These are phyloP conservation scores for Botrytis paeoniae DNA, from an alignment of 2,329 filamentous ascomycete species.

Conservation along the genomic window DNA sequence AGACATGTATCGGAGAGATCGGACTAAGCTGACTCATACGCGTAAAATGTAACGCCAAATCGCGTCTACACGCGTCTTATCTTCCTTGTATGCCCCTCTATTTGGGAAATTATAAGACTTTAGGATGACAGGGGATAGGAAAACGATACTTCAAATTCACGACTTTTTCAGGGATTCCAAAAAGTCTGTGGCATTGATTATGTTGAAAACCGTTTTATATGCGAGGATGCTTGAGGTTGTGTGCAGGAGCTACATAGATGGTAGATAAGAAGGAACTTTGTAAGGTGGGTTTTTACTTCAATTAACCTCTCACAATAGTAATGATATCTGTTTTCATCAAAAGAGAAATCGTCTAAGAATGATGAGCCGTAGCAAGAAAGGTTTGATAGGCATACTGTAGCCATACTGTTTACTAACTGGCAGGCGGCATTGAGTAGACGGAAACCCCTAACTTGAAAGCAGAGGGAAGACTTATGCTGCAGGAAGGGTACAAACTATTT, in stretches of 20 bases:
- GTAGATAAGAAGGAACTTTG: neutral
- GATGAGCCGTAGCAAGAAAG: neutral
- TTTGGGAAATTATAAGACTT: neutral
- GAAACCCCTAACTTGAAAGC: neutral
- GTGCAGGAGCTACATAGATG: neutral
- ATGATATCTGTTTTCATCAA: neutral
- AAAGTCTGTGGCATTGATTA: neutral
- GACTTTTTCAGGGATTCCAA: neutral
- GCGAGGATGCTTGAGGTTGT: conserved; percentile 13
- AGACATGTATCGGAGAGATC: neutral
- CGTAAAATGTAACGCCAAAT: neutral
- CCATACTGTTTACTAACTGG: neutral
- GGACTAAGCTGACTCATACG: neutral
- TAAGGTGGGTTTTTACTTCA: neutral
- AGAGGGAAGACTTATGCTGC: neutral
- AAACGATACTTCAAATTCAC: neutral
- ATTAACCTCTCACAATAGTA: neutral
- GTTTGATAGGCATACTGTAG: neutral
- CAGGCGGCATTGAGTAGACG: neutral
- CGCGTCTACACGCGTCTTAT: conserved; percentile 2
- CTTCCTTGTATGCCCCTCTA: conserved; percentile 4
- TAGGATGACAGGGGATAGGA: neutral
- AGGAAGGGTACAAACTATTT: neutral
- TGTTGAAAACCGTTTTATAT: conserved; percentile 5
- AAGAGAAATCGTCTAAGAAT: neutral